Percentiles rank a stretch among this genome's conserved stretches.
These are phyloP conservation scores for Pelargonium nanum DNA, from an alignment of 345 rosid genomes.

Conservation along the genomic window DNA sequence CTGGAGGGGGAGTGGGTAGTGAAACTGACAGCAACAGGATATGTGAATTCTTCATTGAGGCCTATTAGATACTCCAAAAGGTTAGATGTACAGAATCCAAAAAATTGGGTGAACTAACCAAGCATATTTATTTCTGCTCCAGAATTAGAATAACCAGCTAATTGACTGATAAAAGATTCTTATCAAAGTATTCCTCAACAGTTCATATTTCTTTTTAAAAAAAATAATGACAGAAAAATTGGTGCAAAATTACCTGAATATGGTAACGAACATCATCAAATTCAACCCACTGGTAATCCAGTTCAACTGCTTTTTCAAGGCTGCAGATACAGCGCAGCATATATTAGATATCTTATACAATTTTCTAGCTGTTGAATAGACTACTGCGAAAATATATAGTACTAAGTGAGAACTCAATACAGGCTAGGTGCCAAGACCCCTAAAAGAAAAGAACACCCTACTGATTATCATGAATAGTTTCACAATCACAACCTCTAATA, in stretches of 20 bases:
- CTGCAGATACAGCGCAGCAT: slow-evolving; percentile 23
- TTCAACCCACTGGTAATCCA: slow-evolving; percentile 90
- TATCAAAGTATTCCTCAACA: background rate
- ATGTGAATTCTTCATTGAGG: slow-evolving; percentile 77
- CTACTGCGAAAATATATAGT: too few relatives aligned
- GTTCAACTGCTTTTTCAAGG: slow-evolving; percentile 77
- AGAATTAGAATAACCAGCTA: background rate
- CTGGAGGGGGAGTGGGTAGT: slow-evolving; percentile 80
- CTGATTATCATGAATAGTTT: background rate
- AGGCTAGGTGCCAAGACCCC: background rate
- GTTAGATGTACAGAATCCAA: slow-evolving; percentile 9
- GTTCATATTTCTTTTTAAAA: background rate
- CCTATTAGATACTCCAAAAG: slow-evolving; percentile 34
- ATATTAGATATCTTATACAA: background rate
- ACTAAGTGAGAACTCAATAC: background rate
- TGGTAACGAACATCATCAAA: slow-evolving; percentile 92
- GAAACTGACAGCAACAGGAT: slow-evolving; percentile 62
- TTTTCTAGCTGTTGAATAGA: background rate
- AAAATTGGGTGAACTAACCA: background rate
- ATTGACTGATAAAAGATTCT: background rate
- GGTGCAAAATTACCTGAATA: slow-evolving; percentile 49
- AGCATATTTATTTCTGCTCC: background rate
- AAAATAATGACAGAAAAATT: background rate
- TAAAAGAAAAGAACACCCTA: background rate
- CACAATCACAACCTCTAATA: background rate